Conservation (phyloP, 1,139 yeast species). For the Lodderomyces pseudojiufengensis region DNA sequence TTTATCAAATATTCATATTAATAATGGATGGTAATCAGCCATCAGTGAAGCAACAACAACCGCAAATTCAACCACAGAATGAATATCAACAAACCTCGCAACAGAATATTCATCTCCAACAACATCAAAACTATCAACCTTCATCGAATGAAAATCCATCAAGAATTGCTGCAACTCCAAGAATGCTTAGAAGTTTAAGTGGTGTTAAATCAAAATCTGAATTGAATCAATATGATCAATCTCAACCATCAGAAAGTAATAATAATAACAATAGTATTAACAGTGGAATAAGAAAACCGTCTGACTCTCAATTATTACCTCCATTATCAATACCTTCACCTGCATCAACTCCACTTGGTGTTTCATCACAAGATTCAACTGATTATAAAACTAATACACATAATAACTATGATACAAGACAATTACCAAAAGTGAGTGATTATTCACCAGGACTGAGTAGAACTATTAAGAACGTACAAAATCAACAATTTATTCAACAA, state of each 20-base stretch:
- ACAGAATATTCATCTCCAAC: neutral
- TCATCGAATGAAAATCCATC: conserved; percentile 1
- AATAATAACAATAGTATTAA: neutral
- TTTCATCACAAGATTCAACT: neutral
- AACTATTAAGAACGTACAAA: neutral
- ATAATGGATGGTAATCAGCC: no score
- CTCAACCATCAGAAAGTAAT: conserved; percentile 1
- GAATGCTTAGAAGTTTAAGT: conserved; percentile 64
- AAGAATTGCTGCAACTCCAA: conserved; percentile 65
- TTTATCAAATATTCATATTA: no score
- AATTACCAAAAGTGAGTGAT: no score
- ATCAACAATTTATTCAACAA: neutral
- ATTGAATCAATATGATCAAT: conserved; percentile 2
- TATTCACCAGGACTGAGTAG: neutral
- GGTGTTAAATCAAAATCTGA: conserved; percentile 23
- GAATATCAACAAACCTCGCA: neutral
- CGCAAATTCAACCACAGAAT: neutral
- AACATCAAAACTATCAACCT: neutral
- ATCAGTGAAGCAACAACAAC: no score
- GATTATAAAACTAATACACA: no score
- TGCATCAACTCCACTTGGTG: conserved; percentile 14
- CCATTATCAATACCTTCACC: conserved; percentile 24
- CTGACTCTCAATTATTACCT: conserved; percentile 18
- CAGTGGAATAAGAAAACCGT: conserved; percentile 8
- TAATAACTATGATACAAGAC: no score